These are phyloP conservation scores for Tricharina praecox DNA, from an alignment of 495 filamentous ascomycete species.

Conservation along the genomic window DNA sequence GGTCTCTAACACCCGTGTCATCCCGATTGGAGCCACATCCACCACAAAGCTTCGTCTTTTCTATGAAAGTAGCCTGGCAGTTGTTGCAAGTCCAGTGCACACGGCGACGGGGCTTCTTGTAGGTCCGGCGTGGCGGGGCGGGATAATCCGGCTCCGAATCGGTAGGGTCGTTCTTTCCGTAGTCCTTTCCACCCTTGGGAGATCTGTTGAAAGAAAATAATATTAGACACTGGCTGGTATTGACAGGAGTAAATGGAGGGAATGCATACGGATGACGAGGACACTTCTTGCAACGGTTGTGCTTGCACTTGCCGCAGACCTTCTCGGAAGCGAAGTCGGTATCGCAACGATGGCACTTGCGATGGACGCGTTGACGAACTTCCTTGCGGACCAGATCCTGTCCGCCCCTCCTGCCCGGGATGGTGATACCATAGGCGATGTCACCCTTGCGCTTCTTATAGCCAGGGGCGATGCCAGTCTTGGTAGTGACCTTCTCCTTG, in stretches of 20 bases:
- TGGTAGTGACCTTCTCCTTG: conserved; percentile 25
- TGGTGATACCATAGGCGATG: conserved; percentile 34
- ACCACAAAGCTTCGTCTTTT: conserved; percentile 15
- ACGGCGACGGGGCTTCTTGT: conserved; percentile 24
- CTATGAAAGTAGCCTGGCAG: conserved; percentile 19
- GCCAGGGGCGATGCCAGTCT: conserved; percentile 19
- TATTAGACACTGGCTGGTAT: too few relatives aligned
- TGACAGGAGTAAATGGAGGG: too few relatives aligned
- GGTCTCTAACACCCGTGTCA: conserved; percentile 26
- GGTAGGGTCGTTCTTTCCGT: conserved; percentile 18
- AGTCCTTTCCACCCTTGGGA: too few relatives aligned
- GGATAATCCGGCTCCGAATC: conserved; percentile 16
- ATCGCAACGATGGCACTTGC: conserved; percentile 62
- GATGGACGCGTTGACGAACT: conserved; percentile 50
- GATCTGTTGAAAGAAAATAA: too few relatives aligned
- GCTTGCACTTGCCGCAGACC: conserved; percentile 53
- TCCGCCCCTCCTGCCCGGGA: conserved; percentile 46
- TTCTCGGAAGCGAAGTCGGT: conserved; percentile 44
- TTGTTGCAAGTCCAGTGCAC: conserved; percentile 26
- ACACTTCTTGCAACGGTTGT: conserved; percentile 65
- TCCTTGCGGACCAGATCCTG: conserved; percentile 54
- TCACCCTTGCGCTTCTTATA: conserved; percentile 26
- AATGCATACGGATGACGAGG: conserved; percentile 64
- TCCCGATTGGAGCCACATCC: conserved; percentile 24
- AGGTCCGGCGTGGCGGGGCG: conserved; percentile 18